These are phyloP conservation scores for Drechslerella dactyloides DNA, from an alignment of 2,329 filamentous ascomycete genomes.

Conservation along the genomic window DNA sequence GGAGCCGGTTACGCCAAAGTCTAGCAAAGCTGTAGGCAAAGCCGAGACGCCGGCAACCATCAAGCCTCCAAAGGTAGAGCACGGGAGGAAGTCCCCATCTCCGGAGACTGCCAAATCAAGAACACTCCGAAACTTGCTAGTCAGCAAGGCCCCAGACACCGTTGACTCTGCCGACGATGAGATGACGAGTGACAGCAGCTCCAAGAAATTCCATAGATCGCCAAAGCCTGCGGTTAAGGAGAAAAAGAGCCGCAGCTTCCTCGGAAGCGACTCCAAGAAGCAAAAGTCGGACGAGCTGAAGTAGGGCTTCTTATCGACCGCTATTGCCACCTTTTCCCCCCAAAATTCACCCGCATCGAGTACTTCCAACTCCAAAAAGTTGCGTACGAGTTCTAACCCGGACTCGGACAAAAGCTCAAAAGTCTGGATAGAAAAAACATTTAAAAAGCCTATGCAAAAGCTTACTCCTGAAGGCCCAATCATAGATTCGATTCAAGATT, in stretches of 20 bases:
- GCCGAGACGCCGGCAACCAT: conserved; percentile 26
- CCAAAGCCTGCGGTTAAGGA: conserved; percentile 37
- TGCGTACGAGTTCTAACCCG: conserved; percentile 7
- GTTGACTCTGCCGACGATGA: conserved; percentile 43
- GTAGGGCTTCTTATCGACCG: conserved; percentile 25
- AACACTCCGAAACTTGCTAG: conserved; percentile 39
- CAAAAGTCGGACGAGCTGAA: conserved; percentile 37
- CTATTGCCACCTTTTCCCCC: conserved; percentile 7
- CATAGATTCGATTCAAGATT: conserved; percentile 12
- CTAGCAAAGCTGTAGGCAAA: conserved; percentile 19
- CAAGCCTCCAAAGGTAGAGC: conserved; percentile 33
- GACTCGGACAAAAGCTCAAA: conserved; percentile 19
- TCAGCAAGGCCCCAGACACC: conserved; percentile 38
- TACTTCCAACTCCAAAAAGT: conserved; percentile 16
- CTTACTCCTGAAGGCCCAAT: conserved; percentile 7
- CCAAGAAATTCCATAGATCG: conserved; percentile 29
- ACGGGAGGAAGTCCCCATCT: conserved; percentile 46
- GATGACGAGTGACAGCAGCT: conserved; percentile 38
- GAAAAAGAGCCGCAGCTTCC: conserved; percentile 44
- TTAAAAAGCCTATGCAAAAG: conserved; percentile 23
- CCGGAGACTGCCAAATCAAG: conserved; percentile 36
- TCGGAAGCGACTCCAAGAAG: conserved; percentile 39
- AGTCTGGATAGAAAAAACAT: conserved; percentile 39
- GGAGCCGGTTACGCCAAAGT: conserved; percentile 37
- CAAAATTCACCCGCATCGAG: not conserved